These are phyloP conservation scores for Plantago major DNA, from an alignment of 257 asterid species.

Conservation along the genomic window DNA sequence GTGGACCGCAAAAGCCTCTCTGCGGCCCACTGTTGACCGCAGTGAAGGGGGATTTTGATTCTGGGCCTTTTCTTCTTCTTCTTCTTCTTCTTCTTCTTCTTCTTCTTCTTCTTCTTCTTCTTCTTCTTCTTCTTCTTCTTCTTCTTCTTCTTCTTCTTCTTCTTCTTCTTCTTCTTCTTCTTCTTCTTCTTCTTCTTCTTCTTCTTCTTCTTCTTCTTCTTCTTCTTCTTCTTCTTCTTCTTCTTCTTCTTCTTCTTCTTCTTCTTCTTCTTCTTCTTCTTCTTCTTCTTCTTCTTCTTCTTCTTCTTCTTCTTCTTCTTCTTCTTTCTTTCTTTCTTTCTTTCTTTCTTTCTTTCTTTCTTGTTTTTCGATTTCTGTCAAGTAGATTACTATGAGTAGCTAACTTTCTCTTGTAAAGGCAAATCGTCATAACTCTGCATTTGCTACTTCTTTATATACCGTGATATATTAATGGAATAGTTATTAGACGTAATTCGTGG, in stretches of 20 bases:
- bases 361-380: too few species aligned
- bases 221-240: background rate
- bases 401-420: too few species aligned
- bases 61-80: background rate
- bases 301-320: background rate
- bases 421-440: too few species aligned
- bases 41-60: background rate
- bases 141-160: background rate
- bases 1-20: too few species aligned
- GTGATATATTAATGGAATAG: too few species aligned
- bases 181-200: background rate
- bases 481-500: too few species aligned
- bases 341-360: constrained; percentile 3
- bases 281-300: background rate
- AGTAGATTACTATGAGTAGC: too few species aligned
- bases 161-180: background rate
- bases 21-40: background rate
- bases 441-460: too few species aligned
- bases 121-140: background rate
- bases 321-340: background rate
- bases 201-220: background rate
- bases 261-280: background rate
- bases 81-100: background rate
- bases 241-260: background rate
- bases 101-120: background rate